These are phyloP conservation scores for Blastomyces emzantsi DNA, from an alignment of 2,329 filamentous ascomycete species.

Conservation along the genomic window DNA sequence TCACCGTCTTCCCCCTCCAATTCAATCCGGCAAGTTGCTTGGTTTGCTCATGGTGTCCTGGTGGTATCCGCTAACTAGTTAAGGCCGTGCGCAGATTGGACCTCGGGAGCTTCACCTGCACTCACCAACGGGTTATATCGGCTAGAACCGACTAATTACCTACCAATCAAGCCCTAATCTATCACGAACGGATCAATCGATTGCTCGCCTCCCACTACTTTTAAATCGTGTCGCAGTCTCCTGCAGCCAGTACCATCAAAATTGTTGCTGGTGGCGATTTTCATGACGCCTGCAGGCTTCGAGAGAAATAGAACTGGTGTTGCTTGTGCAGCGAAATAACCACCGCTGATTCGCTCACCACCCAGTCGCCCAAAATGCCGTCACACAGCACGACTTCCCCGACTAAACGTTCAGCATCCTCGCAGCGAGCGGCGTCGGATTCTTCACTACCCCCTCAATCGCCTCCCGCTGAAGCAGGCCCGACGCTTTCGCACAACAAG, in stretches of 20 bases:
- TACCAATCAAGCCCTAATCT: neutral
- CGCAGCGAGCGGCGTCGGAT: constrained; percentile 12
- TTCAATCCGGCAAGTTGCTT: neutral
- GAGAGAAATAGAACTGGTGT: neutral
- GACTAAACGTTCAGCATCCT: constrained; percentile 15
- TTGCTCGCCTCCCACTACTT: neutral
- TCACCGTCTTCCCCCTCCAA: neutral
- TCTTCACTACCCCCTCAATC: constrained; percentile 9
- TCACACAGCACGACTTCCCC: constrained; percentile 14
- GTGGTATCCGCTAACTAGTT: neutral
- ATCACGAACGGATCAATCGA: neutral
- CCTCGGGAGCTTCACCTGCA: neutral
- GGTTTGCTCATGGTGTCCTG: neutral
- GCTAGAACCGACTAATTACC: constrained; percentile 1
- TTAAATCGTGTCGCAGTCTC: neutral
- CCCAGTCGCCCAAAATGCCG: constrained; percentile 11
- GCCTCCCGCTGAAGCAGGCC: constrained; percentile 6
- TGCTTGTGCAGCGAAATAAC: constrained; percentile 3
- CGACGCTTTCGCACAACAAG: constrained; percentile 25
- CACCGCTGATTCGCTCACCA: constrained; percentile 4
- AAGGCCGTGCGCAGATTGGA: neutral
- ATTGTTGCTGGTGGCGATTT: neutral
- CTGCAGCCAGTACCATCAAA: constrained; percentile 2
- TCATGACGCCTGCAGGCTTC: neutral
- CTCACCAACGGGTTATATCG: neutral